Evolutionary conservation across 2,329 filamentous ascomycete genomes (phyloP).

Genomic region (Coniochaeta pulveracea): DNA sequence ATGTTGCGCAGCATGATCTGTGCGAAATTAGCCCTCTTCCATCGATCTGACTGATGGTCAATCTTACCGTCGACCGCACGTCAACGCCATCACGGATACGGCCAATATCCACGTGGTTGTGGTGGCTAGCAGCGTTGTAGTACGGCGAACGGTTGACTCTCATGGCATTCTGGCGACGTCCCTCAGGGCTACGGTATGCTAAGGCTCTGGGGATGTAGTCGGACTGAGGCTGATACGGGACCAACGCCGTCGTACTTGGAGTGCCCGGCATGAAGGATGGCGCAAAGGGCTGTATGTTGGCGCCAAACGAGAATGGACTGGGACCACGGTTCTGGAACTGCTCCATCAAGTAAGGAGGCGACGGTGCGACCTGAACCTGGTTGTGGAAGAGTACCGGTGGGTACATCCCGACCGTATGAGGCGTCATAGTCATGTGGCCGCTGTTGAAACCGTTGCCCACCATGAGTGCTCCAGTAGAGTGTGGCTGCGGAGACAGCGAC

Average conservation of each 20-base stretch:
- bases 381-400: conserved; percentile 2
- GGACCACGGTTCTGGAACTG: neutral
- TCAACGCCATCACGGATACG: conserved; percentile 56
- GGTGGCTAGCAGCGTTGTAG: conserved; percentile 36
- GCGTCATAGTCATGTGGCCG: neutral
- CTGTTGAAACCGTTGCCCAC: neutral
- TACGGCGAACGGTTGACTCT: conserved; percentile 33
- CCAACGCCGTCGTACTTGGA: neutral
- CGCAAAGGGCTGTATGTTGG: neutral
- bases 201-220: conserved; percentile 21
- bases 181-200: conserved; percentile 19
- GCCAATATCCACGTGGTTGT: conserved; percentile 51
- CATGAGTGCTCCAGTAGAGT: neutral
- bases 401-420: conserved; percentile 1
- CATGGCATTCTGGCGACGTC: conserved; percentile 37
- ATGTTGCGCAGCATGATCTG: conserved; percentile 94
- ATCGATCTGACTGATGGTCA: conserved; percentile 12
- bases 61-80: conserved; percentile 61
- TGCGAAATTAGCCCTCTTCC: conserved; percentile 4
- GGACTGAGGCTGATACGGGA: conserved; percentile 21
- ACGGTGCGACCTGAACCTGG: neutral
- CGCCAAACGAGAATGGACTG: conserved; percentile 12
- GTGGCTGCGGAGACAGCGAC: neutral
- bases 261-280: neutral
- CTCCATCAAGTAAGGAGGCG: neutral